Base-by-base conservation (phyloP, 202 grass and related monocot species). In the Panicum virgatum region DNA sequence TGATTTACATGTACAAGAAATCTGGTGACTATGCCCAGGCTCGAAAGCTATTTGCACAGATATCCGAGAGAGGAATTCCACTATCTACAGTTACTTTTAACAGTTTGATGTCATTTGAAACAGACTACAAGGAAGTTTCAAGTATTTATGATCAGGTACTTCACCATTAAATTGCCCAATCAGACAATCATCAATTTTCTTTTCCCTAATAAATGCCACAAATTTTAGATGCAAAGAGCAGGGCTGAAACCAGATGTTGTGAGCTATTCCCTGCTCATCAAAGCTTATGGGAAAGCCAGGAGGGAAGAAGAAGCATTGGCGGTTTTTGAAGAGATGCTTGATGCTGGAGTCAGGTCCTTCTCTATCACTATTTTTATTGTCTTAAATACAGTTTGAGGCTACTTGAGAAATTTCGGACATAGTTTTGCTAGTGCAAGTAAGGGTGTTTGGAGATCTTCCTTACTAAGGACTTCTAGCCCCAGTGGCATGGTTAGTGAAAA, bases 251-350 rank as follows among this genome's bases (percentile, higher is more conserved):
- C 96, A 64, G 96, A 98, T 88, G 96, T 98, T 56, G 85, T 98
- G 48, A 98, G 96, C 74, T 98, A 98, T 89, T 92, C 96, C 60
- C 74, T 96, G 51, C 89, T 98, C 54, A 94, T 98, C 83, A 95
- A 85, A 90, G 92, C 96, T 90, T 98, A 98, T 79, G 96, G 96
- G 62, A 96, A 96, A 85, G 91, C 96, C 8, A 98, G 92, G 66
- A 91, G 92, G 85, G 96, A 96, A 77, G 89, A 89, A 73, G 96
- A 98, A 90, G 96, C 96, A 81, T 88, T 93, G 73, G 87, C 82
- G 4, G 92, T 98, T 81, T 98, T 96, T 46, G 96, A 98, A 87
- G 96, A 98, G 85, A 98, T 98, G 92, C 96, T 98, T 86, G 96
- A 98, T 93, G 96, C 96, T 83, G 84, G 87, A 93, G 83, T 98